Base-by-base conservation (phyloP, 345 rosid genomes). In the Heritiera fomes region DNA sequence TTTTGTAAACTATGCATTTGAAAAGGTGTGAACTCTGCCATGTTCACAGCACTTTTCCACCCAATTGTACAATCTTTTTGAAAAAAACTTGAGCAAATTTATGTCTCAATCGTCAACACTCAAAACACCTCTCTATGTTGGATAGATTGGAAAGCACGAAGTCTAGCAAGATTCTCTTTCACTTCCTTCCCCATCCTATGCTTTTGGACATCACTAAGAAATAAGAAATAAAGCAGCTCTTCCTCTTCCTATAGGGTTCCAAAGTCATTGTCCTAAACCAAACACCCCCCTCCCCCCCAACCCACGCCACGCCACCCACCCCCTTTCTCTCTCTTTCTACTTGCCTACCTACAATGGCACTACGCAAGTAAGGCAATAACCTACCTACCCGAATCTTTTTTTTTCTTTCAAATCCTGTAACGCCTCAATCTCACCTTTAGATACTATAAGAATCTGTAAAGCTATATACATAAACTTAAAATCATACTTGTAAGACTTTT, bases 121-220 rank as follows among this genome's bases (percentile, higher is more conserved):
- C 15, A 28, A 55, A 46, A 23, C 56, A 46, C 9, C 56, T 5
- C 5, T 7, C 20, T n/a, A 56, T n/a, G 4, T 23, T 77, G 41
- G 78, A 50, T 15, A 72, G 71, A 60, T 56, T 34, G 32, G 23
- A 34, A 63, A 23, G 65, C 76, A 67, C 30, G 50, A 75, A 75
- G 73, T 69, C 61, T 53, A 69, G 73, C 56, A 79, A 81, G 71
- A 61, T 75, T 62, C 61, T 49, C 7, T 32, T 18, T 50, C 61
- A 50, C 45, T 71, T 50, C 55, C 45, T 67, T 5, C 12, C 38
- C n/a, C 78, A 47, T 49, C 70, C 65, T 8, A 60, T 78, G 58
- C 46, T 17, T 40, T 43, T 73, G 72, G 34, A 68, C 41, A 75
- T 32, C 49, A 50, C 46, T 23, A 47, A 72, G 17, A 77, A 47